Evolutionary conservation across 2,329 filamentous ascomycete species (phyloP).

Genomic region (Metarhizium album): DNA sequence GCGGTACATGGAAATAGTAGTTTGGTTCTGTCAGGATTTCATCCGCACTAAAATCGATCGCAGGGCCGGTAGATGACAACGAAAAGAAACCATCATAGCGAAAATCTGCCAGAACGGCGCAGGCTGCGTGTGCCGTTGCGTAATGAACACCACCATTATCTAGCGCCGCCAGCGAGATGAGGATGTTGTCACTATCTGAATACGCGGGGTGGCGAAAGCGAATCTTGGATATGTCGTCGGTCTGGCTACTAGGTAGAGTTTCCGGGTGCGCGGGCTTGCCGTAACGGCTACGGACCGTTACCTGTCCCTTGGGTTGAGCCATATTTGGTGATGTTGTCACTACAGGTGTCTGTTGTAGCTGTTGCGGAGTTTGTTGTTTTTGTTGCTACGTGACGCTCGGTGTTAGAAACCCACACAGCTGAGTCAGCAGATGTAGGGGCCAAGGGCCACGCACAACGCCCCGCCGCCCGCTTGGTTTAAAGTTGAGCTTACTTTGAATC

Average conservation of each 20-base stretch:
- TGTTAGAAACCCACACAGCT: too few species aligned
- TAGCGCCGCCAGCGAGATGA: background rate
- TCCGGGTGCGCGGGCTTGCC: background rate
- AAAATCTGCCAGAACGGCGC: background rate
- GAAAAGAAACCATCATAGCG: background rate
- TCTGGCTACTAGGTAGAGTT: background rate
- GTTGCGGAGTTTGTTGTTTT: too few species aligned
- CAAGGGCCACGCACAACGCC: too few species aligned
- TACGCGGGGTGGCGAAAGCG: background rate
- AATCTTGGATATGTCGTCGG: background rate
- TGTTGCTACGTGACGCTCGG: too few species aligned
- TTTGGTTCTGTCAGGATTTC: background rate
- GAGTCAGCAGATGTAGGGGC: too few species aligned
- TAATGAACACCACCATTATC: background rate
- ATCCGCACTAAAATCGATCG: background rate
- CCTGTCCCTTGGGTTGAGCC: background rate
- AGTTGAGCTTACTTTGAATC: too few species aligned
- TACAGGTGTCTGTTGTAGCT: background rate
- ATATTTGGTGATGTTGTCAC: background rate
- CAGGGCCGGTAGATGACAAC: background rate
- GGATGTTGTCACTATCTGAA: background rate
- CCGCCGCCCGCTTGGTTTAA: too few species aligned
- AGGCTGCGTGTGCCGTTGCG: background rate
- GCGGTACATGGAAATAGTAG: background rate
- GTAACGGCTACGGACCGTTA: background rate